Evolutionary conservation across 495 filamentous ascomycete genomes (phyloP).

Genomic region (Monascus purpureus): DNA sequence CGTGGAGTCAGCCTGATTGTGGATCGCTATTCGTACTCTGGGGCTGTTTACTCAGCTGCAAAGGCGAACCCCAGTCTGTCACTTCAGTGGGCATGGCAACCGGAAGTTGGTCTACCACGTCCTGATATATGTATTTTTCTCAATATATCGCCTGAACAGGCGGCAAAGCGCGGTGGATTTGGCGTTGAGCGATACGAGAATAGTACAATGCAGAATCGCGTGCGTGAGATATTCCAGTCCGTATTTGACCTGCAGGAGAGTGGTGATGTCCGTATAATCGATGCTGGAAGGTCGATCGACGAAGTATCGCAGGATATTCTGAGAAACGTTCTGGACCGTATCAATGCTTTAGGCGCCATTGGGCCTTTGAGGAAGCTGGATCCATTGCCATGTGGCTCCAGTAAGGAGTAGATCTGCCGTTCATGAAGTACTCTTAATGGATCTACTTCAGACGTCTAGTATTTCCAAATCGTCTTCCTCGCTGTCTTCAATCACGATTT

Average conservation of each 20-base stretch:
- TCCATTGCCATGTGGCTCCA: constrained; percentile 17
- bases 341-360: constrained; percentile 21
- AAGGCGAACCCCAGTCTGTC: constrained; percentile 58
- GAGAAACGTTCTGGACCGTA: constrained; percentile 36
- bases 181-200: constrained; percentile 85
- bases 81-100: constrained; percentile 64
- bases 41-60: constrained; percentile 89
- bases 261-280: constrained; percentile 27
- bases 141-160: constrained; percentile 58
- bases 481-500: constrained; percentile 47
- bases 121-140: constrained; percentile 85
- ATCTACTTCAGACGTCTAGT: constrained; percentile 22
- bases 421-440: constrained; percentile 1
- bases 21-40: constrained; percentile 89
- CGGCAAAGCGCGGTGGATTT: constrained; percentile 65
- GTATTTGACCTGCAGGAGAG: constrained; percentile 24
- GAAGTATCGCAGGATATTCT: constrained; percentile 46
- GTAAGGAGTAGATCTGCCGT: constrained; percentile 1
- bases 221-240: constrained; percentile 55
- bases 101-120: constrained; percentile 75
- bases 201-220: constrained; percentile 64
- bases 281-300: constrained; percentile 39
- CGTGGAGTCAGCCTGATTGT: constrained; percentile 63
- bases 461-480: constrained; percentile 40
- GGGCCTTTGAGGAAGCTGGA: constrained; percentile 27